These are phyloP conservation scores for Neurospora sublineolata DNA, from an alignment of 495 filamentous ascomycete genomes.

Conservation along the genomic window DNA sequence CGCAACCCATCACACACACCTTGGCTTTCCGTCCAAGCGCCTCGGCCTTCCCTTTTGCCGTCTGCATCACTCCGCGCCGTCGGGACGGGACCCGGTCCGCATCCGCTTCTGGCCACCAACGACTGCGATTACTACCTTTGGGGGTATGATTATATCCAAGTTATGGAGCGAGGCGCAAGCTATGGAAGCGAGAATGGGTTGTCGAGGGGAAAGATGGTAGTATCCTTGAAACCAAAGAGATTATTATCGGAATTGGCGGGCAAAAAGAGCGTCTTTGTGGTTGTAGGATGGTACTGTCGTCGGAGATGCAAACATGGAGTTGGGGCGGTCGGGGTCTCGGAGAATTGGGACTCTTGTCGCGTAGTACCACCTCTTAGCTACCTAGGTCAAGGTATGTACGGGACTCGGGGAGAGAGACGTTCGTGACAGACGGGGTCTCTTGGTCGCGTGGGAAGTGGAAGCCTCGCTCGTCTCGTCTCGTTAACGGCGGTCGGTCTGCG, in stretches of 20 bases:
- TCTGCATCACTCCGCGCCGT: conserved; percentile 38
- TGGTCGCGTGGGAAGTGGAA: background rate
- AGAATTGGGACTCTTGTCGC: background rate
- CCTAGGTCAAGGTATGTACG: background rate
- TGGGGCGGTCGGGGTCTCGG: background rate
- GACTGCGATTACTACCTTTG: background rate
- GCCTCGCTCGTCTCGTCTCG: background rate
- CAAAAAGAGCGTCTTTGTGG: background rate
- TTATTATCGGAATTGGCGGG: background rate
- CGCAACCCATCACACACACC: conserved; percentile 38
- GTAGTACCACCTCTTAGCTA: background rate
- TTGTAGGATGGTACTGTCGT: background rate
- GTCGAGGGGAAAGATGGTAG: background rate
- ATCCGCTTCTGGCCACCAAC: conserved; percentile 8
- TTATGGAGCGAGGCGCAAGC: background rate
- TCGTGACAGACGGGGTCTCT: background rate
- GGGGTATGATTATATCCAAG: background rate
- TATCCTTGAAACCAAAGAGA: background rate
- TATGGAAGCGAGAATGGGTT: background rate
- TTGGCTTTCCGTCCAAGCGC: conserved; percentile 87
- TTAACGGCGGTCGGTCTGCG: background rate
- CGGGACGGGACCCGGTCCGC: conserved; percentile 13
- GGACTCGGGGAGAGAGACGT: background rate
- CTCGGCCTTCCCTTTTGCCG: conserved; percentile 69
- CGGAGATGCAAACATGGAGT: background rate